Evolutionary conservation across 805 yeast genomes (phyloP), one percentile per base, ranked within the genome.

Genomic region (Diddensiella santjacobensis): DNA sequence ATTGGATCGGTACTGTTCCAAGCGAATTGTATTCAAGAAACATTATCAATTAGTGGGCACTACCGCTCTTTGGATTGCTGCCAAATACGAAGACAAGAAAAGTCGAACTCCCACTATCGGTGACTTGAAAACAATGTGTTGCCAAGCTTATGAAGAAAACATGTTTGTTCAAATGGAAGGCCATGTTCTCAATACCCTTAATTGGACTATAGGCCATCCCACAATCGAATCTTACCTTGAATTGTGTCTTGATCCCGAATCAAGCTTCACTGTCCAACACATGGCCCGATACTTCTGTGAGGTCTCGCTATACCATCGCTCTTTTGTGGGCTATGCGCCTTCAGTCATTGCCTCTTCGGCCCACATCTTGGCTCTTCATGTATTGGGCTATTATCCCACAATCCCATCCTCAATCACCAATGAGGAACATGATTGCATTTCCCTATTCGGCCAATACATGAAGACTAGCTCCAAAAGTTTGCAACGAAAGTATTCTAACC

Each of bases 31-130:
- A 0, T 76, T 85, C 54, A 79, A 83, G 56, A 90, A 85, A 51
- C 97, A 90, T 68, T 81, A 87, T 52, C 96, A 90, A 66, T 74
- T 91, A 45, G 91, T 91, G 6, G 88, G 95, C 30, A 85, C 95
- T 53, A 89, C 96, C 3, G 87, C 96, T 52, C 71, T 91, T 23
- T 91, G 97, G 97, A 77, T 91, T 23, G 88, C 96, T 2, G 82
- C 96, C 20, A 91, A 91, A 66, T 74, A 81, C 13, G 80, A 78
- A 59, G 87, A 87, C 52, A 82, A 83, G 63, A 77, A 93, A 62
- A 79, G 80, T 50, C 74, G 89, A 57, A 78, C 84, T 42, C 96
- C 95, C 38, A 78, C 87, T 56, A 73, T 85, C 44, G 71, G 75
- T 23, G 95, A 87, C 60, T 72, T 87, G 48, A 80, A 83, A 48